Base-by-base conservation (phyloP, 306 rosid species). In the Dryas octopetala region DNA sequence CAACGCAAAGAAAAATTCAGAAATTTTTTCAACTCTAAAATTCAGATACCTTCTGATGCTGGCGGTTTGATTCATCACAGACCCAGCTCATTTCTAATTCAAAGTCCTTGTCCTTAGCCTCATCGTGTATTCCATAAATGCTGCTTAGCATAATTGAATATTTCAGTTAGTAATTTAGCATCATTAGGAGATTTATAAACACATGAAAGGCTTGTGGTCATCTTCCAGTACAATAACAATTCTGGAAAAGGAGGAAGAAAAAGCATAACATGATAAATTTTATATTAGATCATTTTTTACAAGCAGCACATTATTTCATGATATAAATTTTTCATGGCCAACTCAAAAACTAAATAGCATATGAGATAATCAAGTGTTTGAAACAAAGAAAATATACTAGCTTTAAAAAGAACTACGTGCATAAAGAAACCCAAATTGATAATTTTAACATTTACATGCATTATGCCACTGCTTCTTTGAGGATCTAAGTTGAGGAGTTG, bases 71-170 rank as follows among this genome's bases (percentile, higher is more conserved):
- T 83, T 95, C 97, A 32, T 95, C 97, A 73, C 98, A 95, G 73
- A 95, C 94, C 98, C 98, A 95, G 85, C 97, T 95, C 93, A 95
- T 79, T 78, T 95, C 98, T 67, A 95, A 86, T 66, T 95, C 98
- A 49, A 95, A 95, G 54, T 91, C 97, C 79, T 91, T 95, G 85
- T 95, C 98, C 84, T 95, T 95, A 1, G 97, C 98, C 81, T 95
- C 98, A 68, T 95, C 98, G 66, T 95, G 98, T 43, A 95, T 97
- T 55, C 97, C 97, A 75, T 95, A 95, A 70, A 95, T 95, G 76
- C 98, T 93, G 88, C 53, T 48, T 26, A 47, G 46, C 83, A 70
- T 28, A 54, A 75, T 40, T 13, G 17, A 17, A 66, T 59, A 54
- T 48, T 38, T 47, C 32, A 81, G 10, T 70, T 50, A 44, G 28